These are phyloP conservation scores for Phytophthora syringae DNA, from an alignment of 352 stramenopile genomes.

Conservation along the genomic window DNA sequence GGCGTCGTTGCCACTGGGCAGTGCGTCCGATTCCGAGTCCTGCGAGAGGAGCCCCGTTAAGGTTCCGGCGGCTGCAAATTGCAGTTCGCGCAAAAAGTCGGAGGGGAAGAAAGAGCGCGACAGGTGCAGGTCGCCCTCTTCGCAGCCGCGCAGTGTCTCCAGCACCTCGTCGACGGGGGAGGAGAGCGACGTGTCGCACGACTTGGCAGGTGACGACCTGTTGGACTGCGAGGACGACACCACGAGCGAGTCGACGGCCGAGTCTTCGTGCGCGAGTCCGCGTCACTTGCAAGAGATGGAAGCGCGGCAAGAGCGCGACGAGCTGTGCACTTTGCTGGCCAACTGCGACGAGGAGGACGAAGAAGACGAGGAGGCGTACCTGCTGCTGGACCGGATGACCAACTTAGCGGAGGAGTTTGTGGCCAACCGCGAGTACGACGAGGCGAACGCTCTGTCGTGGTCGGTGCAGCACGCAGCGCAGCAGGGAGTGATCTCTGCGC, in stretches of 20 bases:
- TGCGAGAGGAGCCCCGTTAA: slow-evolving; percentile 25
- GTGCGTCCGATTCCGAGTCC: slow-evolving; percentile 24
- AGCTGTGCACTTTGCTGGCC: slow-evolving; percentile 57
- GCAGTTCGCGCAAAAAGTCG: slow-evolving; percentile 1
- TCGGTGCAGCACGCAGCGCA: slow-evolving; percentile 75
- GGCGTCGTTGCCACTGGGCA: slow-evolving; percentile 19
- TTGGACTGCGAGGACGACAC: slow-evolving; percentile 81
- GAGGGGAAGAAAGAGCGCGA: slow-evolving; percentile 10
- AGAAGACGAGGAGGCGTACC: slow-evolving; percentile 66
- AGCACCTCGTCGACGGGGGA: too few relatives aligned
- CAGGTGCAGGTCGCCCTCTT: slow-evolving; percentile 2
- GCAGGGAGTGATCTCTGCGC: slow-evolving; percentile 64
- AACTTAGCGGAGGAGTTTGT: slow-evolving; percentile 70
- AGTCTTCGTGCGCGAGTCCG: slow-evolving; percentile 78
- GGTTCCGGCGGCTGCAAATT: neutral
- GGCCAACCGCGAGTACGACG: slow-evolving; percentile 72
- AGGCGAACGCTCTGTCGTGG: slow-evolving; percentile 71
- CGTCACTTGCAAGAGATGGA: slow-evolving; percentile 41
- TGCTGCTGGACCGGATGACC: slow-evolving; percentile 74
- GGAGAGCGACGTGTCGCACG: too few relatives aligned
- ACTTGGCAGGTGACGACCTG: slow-evolving; percentile 51
- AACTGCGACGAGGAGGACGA: slow-evolving; percentile 51
- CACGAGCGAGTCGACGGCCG: slow-evolving; percentile 74
- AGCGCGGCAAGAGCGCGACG: slow-evolving; percentile 49
- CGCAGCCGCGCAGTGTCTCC: slow-evolving; percentile 3